phyloP scores from a whole-genome alignment of 2,329 filamentous ascomycete species.

The Ascochyta rabiei region DNA sequence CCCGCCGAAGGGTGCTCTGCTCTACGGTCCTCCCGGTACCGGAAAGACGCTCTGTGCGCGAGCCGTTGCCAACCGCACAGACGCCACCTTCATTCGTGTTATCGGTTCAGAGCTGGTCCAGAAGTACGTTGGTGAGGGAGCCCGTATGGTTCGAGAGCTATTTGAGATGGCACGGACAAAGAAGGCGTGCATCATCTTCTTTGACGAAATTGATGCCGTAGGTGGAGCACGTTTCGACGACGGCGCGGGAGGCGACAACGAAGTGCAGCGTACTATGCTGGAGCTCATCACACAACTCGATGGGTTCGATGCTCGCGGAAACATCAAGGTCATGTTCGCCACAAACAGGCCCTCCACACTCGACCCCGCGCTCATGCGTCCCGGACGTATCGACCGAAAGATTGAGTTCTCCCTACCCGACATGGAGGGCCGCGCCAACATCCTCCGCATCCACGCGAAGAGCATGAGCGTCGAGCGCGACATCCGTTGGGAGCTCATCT shows the following conservation, averaged over 20 bases:
- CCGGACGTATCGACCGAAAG: constrained; percentile 96
- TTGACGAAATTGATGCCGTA: constrained; percentile 96
- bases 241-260: constrained; percentile 94
- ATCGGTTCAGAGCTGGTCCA: constrained; percentile 98
- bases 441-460: constrained; percentile 97
- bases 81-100: constrained; percentile 97
- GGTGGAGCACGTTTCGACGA: constrained; percentile 96
- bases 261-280: constrained; percentile 97
- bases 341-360: constrained; percentile 95
- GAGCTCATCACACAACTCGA: constrained; percentile 97
- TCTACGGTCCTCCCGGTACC: constrained; percentile 97
- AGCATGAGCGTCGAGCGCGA: constrained; percentile 99
- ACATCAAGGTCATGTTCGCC: constrained; percentile 99
- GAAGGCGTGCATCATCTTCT: constrained; percentile 99
- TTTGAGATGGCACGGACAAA: constrained; percentile 99
- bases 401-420: constrained; percentile 98
- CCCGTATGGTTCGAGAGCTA: constrained; percentile 96
- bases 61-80: constrained; percentile 96
- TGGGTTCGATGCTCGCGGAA: constrained; percentile 93
- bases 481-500: constrained; percentile 98
- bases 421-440: constrained; percentile 95
- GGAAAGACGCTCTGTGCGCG: constrained; percentile 97
- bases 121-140: constrained; percentile 98
- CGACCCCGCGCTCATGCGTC: constrained; percentile 96
- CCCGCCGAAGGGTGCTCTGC: constrained; percentile 92